Evolutionary conservation across 805 yeast species (phyloP).

Genomic region (Vanderwaltozyma verrucispora): DNA sequence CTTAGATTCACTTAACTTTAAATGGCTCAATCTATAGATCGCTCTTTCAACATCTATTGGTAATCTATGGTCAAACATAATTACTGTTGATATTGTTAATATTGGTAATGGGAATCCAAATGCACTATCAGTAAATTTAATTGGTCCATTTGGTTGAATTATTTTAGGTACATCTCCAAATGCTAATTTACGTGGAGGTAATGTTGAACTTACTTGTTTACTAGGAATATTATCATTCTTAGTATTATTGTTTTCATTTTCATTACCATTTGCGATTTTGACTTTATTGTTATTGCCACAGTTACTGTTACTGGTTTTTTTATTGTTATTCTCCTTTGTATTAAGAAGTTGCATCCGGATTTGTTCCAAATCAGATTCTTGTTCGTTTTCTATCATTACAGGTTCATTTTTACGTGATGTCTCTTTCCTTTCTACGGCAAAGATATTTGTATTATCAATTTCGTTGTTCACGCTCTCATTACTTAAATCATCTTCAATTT

Average conservation of each 20-base stretch:
- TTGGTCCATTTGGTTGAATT: conserved; percentile 43
- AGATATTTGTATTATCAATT: no score
- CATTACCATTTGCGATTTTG: no score
- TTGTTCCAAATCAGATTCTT: no score
- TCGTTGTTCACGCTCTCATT: no score
- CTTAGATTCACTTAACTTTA: conserved; percentile 89
- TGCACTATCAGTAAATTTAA: conserved; percentile 63
- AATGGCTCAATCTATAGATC: conserved; percentile 81
- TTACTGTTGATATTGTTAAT: conserved; percentile 60
- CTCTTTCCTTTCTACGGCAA: no score
- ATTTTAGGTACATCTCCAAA: conserved; percentile 29
- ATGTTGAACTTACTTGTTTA: neutral
- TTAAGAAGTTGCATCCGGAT: no score
- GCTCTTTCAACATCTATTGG: conserved; percentile 96
- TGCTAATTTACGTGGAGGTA: conserved; percentile 28
- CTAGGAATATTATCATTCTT: conserved; percentile 6
- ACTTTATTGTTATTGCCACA: no score
- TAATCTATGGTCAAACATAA: conserved; percentile 76
- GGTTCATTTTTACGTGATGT: no score
- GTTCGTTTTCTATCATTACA: neutral
- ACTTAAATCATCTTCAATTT: neutral
- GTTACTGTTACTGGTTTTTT: no score
- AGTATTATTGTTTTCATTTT: neutral
- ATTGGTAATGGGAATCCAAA: conserved; percentile 85
- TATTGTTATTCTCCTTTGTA: no score